Evolutionary conservation across 2,329 filamentous ascomycete genomes (phyloP).

Genomic region (Penicillium digitatum): DNA sequence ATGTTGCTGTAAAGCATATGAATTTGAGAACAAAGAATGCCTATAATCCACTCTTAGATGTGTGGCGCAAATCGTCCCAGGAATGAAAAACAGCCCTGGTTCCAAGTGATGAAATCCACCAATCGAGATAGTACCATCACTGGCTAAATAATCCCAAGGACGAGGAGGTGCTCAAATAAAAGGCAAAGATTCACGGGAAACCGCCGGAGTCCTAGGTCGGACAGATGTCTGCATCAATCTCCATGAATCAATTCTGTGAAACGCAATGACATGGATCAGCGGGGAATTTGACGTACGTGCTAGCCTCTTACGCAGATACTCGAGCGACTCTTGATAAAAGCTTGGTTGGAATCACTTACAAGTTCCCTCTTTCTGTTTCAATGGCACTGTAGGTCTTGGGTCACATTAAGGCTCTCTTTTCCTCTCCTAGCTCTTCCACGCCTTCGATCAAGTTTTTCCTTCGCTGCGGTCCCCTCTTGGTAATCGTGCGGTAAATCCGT

Average conservation of each 20-base stretch:
- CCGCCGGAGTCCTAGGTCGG: neutral
- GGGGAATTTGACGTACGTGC: no score
- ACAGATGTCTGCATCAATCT: neutral
- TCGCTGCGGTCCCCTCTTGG: no score
- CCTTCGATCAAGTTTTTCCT: neutral
- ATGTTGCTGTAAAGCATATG: neutral
- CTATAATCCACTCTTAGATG: neutral
- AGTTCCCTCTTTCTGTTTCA: neutral
- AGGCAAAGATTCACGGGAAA: no score
- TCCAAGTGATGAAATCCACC: neutral
- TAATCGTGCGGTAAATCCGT: neutral
- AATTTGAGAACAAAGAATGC: neutral
- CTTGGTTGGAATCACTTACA: no score
- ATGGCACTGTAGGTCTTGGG: neutral
- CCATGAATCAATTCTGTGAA: neutral
- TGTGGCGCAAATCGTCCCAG: neutral
- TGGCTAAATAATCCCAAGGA: no score
- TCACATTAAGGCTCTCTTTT: neutral
- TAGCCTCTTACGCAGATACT: no score
- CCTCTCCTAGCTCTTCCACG: neutral
- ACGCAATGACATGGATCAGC: neutral
- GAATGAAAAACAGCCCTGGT: neutral
- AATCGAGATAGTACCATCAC: neutral
- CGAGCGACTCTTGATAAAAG: no score
- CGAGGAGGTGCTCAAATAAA: no score